Percentiles rank a stretch among this genome's conserved stretches.
These are phyloP conservation scores for Dendrobium chrysotoxum DNA, from an alignment of 106 monocot species.

Conservation along the genomic window DNA sequence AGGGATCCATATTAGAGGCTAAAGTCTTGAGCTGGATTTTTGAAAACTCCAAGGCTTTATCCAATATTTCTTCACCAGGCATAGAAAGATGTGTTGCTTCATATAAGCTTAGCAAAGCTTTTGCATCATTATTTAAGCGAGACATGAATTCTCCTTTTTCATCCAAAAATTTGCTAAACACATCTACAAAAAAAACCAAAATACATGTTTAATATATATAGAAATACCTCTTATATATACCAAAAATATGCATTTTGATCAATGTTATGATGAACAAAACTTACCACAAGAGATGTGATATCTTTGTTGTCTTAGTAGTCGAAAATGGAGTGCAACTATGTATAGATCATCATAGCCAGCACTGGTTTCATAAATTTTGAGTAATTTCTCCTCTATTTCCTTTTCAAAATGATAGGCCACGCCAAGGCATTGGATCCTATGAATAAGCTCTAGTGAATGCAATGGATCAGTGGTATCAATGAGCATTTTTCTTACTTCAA, in stretches of 20 bases:
- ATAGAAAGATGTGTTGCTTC: conserved; percentile 14
- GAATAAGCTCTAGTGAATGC: not conserved
- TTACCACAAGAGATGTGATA: not conserved
- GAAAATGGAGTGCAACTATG: too few relatives aligned
- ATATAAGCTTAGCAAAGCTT: conserved; percentile 10
- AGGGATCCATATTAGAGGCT: not conserved
- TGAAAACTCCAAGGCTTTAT: conserved; percentile 13
- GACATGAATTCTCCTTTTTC: conserved; percentile 7
- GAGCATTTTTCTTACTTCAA: not conserved
- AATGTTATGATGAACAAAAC: not conserved
- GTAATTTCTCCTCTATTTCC: not conserved
- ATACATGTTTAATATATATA: too few relatives aligned
- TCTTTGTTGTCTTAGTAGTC: too few relatives aligned
- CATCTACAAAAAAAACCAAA: too few relatives aligned
- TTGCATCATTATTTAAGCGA: conserved; percentile 1
- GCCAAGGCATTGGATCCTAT: not conserved
- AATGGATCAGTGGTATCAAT: not conserved
- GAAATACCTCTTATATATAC: not conserved
- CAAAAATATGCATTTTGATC: not conserved
- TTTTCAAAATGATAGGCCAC: not conserved
- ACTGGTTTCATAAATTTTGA: not conserved
- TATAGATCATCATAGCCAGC: not conserved
- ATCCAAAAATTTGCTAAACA: conserved; percentile 18
- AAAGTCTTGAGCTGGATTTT: not conserved
- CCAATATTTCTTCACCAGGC: conserved; percentile 16